phyloP scores from a whole-genome alignment of 495 filamentous ascomycete genomes.

The Sabuloglossum arenarium region DNA sequence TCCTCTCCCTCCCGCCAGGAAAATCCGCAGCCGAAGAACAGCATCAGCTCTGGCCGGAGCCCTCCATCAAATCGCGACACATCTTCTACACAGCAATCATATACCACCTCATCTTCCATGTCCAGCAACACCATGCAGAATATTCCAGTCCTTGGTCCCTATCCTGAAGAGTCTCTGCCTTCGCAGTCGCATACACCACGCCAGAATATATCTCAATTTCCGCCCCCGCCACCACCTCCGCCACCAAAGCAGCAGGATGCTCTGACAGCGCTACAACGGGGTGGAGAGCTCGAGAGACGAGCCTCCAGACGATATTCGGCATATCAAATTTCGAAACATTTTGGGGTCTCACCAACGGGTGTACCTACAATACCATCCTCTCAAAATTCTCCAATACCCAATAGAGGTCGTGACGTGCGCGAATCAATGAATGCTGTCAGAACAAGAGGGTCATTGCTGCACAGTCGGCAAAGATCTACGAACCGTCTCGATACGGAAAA shows the following conservation, averaged over 20 bases:
- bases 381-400: conserved; percentile 73
- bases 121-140: conserved; percentile 51
- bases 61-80: conserved; percentile 23
- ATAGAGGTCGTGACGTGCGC: conserved; percentile 67
- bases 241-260: conserved; percentile 73
- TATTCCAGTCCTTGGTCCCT: conserved; percentile 42
- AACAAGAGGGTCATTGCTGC: conserved; percentile 43
- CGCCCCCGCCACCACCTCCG: conserved; percentile 51
- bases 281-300: conserved; percentile 78
- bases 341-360: conserved; percentile 60
- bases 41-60: conserved; percentile 3
- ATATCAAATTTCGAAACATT: conserved; percentile 87
- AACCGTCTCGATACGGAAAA: conserved; percentile 31
- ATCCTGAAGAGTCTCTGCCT: conserved; percentile 16
- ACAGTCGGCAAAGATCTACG: conserved; percentile 38
- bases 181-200: conserved; percentile 11
- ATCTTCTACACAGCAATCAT: conserved; percentile 18
- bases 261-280: conserved; percentile 71
- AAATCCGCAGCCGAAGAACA: neutral
- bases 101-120: conserved; percentile 26
- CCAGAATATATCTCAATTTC: conserved; percentile 27
- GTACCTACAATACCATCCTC: conserved; percentile 63
- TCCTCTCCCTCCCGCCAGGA: conserved; percentile 10
- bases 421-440: conserved; percentile 89
- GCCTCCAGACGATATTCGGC: conserved; percentile 84